Conservation (phyloP, 2,329 filamentous ascomycete species). For the Nothomitra cinnamomea region DNA sequence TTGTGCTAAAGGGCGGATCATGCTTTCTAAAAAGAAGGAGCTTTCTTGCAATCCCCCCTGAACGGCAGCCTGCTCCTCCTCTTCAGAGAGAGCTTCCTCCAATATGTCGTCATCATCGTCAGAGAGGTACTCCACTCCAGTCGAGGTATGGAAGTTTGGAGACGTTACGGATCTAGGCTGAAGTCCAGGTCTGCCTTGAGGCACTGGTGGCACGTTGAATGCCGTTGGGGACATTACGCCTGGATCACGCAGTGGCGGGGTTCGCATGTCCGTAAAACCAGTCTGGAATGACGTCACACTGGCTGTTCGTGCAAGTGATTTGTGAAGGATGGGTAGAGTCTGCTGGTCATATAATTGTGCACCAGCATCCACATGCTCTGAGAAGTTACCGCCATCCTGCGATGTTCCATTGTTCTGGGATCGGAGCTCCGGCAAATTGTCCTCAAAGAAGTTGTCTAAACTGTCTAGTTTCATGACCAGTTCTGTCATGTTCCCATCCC, state of each 20-base stretch:
- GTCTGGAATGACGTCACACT: conserved; percentile 69
- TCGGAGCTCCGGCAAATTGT: conserved; percentile 19
- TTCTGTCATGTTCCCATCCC: conserved; percentile 61
- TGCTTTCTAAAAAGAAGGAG: conserved; percentile 41
- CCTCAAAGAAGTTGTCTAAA: conserved; percentile 37
- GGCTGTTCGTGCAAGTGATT: conserved; percentile 56
- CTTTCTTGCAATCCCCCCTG: conserved; percentile 10
- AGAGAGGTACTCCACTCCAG: conserved; percentile 44
- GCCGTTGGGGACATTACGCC: conserved; percentile 38
- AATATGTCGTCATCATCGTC: conserved; percentile 53
- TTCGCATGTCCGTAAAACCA: conserved; percentile 58
- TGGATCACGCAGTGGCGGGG: conserved; percentile 38
- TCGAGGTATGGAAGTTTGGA: conserved; percentile 35
- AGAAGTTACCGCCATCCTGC: conserved; percentile 25
- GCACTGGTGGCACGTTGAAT: conserved; percentile 21
- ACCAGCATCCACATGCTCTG: conserved; percentile 26
- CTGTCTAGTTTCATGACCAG: conserved; percentile 46
- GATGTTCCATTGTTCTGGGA: conserved; percentile 8
- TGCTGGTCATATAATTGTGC: conserved; percentile 86
- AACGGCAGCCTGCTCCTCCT: conserved; percentile 39
- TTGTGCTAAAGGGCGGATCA: conserved; percentile 41
- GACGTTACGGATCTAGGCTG: conserved; percentile 77
- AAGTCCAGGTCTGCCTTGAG: conserved; percentile 41
- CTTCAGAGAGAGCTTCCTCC: conserved; percentile 63
- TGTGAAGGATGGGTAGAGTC: conserved; percentile 75